Evolutionary conservation across 2,329 filamentous ascomycete species (phyloP), one percentile per base, ranked within the genome.

Genomic region (Colletotrichum sp.): DNA sequence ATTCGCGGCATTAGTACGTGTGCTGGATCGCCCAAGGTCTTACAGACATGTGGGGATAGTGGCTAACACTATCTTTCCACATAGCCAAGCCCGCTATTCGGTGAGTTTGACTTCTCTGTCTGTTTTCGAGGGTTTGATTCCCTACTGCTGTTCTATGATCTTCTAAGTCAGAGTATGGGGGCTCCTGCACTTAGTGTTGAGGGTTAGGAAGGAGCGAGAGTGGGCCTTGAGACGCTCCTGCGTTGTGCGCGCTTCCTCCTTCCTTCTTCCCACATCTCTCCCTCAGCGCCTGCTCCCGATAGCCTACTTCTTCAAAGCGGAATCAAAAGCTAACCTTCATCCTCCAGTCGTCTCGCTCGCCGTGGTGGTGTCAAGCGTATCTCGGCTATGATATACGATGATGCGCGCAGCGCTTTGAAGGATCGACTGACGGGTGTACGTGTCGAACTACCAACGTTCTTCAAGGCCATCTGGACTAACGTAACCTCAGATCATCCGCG

Each of bases 331-430:
- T 76, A 36, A 76, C 18, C 12, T 16, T 6, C 6, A 10, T 52
- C 8, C n/a, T 5, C 5, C 74, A 93, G 94, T 78, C 92, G 94
- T 55, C 84, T 96, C 0, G 94, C 94, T 2, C 91, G 94, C 8
- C 91, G 94, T 8, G 94, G 94, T 2, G 94, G 94, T 0, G 93
- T 96, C 1, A 96, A 96, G 81, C 88, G 94, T 0, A 95, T 96
- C 10, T 93, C 92, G 0, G 89, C 81, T 0, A 78, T 61, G 0
- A 93, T 96, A 4, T 96, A 96, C 79, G 87, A 92, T 0, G 92
- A 94, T 0, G 82, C 88, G 0, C 87, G 94, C 0, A 22, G 6
- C 0, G 90, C 87, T 0, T 68, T 96, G 2, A 90, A 88, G 27
- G 76, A 79, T 0, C 85, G 88, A 1, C 83, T 96, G 0, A 78